Base-by-base conservation (phyloP, 2,329 filamentous ascomycete genomes). In the Fusarium incarnatum region DNA sequence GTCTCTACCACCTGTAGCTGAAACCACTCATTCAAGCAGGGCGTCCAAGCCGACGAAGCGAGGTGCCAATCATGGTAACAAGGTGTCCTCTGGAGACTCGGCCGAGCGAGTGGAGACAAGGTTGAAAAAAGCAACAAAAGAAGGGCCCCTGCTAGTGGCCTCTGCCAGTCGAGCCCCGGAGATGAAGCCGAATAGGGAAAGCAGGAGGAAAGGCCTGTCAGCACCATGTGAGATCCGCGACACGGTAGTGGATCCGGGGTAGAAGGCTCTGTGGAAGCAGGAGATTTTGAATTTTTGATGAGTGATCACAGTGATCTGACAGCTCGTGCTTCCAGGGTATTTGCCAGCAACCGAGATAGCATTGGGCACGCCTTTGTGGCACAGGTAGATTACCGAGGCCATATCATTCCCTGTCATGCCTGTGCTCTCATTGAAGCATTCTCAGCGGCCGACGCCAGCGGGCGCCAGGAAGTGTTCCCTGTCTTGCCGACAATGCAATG, bases 141-240 rank as follows among this genome's bases (percentile, higher is more conserved):
- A 20, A 57, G 63, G 32, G 28, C 50, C 64, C 37, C 41, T 49
- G 58, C 41, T 67, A 40, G 32, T 55, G 30, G 20, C 23, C 27
- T 44, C 41, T 50, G 23, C 20, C 34, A 42, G 56, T 50, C 55
- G 30, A 64, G 62, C 47, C 60, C 49, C 73, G 73, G 73, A 75
- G 73, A 75, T 75, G 73, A 75, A 75, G 73, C 73, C 64, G 60
- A 57, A 75, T 67, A 54, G 62, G 73, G 73, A 72, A 73, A 69
- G 59, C 60, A 58, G 58, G 61, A 60, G 32, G 20, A 47, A 48
- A 55, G 61, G 60, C 71, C 40, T 59, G 40, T n/a, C 16, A 32
- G 60, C 54, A 68, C 68, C 68, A 67, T 72, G 68, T 62, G 40
- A 74, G 73, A 75, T 75, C 72, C 70, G 61, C 67, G 67, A 74